Conservation (phyloP, 768 basidiomycete genomes). For the Hericium coralloides region DNA sequence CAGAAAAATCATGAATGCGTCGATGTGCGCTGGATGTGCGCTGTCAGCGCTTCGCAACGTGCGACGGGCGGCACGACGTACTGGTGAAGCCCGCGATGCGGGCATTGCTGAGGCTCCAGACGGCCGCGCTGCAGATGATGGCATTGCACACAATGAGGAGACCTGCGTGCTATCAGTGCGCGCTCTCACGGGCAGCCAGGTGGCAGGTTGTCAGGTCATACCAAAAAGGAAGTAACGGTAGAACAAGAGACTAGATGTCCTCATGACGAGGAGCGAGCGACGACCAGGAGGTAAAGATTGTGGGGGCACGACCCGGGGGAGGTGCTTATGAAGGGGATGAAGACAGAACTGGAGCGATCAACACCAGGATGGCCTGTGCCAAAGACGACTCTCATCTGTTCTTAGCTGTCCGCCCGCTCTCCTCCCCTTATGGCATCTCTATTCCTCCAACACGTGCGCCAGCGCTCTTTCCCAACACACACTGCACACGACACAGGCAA, state of each 20-base stretch:
- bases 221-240: slow-evolving; percentile 1
- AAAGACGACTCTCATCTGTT: too few species aligned
- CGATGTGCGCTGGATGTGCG: neutral
- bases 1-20: slow-evolving; percentile 13
- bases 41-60: too few species aligned
- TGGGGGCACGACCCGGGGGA: neutral
- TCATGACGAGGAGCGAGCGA: neutral
- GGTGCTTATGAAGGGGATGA: neutral
- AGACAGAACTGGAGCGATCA: neutral
- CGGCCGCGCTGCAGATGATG: slow-evolving; percentile 14
- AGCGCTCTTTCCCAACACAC: too few species aligned
- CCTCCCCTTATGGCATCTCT: too few species aligned
- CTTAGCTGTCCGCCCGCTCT: too few species aligned
- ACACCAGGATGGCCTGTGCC: neutral
- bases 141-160: slow-evolving; percentile 9
- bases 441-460: too few species aligned
- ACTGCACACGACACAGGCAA: too few species aligned
- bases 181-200: neutral
- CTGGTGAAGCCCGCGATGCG: neutral
- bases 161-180: neutral
- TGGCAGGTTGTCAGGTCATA: neutral
- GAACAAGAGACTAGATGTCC: neutral
- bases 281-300: neutral
- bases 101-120: slow-evolving; percentile 10
- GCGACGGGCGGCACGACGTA: neutral